Evolutionary conservation across 352 stramenopile genomes (phyloP), one percentile per base, ranked within the genome.

Genomic region (Globisporangium rhizosaccharum): DNA sequence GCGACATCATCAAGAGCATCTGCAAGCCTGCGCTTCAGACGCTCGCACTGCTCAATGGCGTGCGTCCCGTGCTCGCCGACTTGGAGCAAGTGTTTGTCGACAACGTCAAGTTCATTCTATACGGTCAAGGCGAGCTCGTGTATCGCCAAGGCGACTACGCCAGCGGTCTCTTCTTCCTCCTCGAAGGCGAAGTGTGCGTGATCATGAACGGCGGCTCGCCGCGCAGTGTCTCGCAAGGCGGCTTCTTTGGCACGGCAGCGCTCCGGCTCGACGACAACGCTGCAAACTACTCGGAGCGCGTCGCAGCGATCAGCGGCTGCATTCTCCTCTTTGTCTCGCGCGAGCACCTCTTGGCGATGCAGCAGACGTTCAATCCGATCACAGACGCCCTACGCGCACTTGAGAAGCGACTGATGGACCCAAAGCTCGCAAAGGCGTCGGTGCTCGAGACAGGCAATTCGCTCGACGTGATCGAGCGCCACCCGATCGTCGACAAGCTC

Each of bases 41-140:
- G 3, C 51, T 85, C 1, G 53, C 55, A 1, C 64, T 82, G 36
- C 50, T 87, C 18, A 37, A 44, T 1, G 30, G 54, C 4, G 48
- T 67, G 18, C 73, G 63, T 12, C 41, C 63, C 2, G 67, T 76
- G 28, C 59, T 87, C 7, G 75, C 87, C 41, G 69, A 65, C 0
- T 9, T 76, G 72, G 0, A 70, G 47, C 17, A 48, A 28, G 66
- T 84, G 37, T 68, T 85, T 20, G 51, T 86, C 10, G 72, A 84
- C 50, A 86, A 83, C 42, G 45, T 80, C 7, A 71, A 71, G 23
- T 87, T 87, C 55, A 53, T 82, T 23, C 64, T 87, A 1, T 87
- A 82, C 49, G 77, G 75, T 2, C 77, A 87, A 44, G 68, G 70
- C 1, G 75, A 87, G 52, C 73, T 85, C 25, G 80, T 87, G 51